Percentiles rank a stretch among this genome's conserved stretches.
phyloP scores from a whole-genome alignment of 768 basidiomycete genomes.

The Auriculariales sp. region DNA sequence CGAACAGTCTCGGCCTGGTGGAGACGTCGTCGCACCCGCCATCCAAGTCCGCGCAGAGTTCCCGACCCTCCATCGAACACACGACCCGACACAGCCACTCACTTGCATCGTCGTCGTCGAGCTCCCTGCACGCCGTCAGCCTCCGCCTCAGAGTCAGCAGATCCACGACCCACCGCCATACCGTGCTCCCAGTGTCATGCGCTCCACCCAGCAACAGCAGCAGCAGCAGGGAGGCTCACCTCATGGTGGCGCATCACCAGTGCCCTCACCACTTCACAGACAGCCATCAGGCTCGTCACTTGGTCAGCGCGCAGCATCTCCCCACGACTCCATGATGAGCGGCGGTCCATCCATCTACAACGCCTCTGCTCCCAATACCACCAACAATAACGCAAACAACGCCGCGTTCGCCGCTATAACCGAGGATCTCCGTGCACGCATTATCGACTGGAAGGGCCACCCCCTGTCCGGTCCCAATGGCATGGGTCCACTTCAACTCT shows the following conservation, averaged over 20 bases:
- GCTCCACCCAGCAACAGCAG: neutral
- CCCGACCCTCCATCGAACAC: constrained; percentile 56
- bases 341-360: constrained; percentile 20
- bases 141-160: constrained; percentile 13
- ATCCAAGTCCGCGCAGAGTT: constrained; percentile 93
- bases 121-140: constrained; percentile 65
- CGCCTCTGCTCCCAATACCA: constrained; percentile 13
- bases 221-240: neutral
- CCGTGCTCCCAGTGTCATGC: constrained; percentile 11
- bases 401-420: constrained; percentile 75
- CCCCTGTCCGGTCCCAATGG: constrained; percentile 47
- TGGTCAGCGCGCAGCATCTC: constrained; percentile 13
- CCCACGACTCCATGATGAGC: constrained; percentile 15
- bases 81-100: constrained; percentile 60
- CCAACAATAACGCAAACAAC: constrained; percentile 35
- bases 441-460: constrained; percentile 94
- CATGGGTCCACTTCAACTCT: constrained; percentile 81
- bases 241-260: neutral
- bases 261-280: constrained; percentile 2
- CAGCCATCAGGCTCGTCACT: constrained; percentile 5
- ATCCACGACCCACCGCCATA: neutral
- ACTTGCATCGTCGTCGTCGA: constrained; percentile 93
- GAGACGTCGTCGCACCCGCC: constrained; percentile 75
- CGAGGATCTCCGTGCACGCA: constrained; percentile 76
- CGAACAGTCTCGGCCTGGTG: constrained; percentile 28